Evolutionary conservation across 2,329 filamentous ascomycete species (phyloP).

Genomic region (Neofusicoccum parvum): DNA sequence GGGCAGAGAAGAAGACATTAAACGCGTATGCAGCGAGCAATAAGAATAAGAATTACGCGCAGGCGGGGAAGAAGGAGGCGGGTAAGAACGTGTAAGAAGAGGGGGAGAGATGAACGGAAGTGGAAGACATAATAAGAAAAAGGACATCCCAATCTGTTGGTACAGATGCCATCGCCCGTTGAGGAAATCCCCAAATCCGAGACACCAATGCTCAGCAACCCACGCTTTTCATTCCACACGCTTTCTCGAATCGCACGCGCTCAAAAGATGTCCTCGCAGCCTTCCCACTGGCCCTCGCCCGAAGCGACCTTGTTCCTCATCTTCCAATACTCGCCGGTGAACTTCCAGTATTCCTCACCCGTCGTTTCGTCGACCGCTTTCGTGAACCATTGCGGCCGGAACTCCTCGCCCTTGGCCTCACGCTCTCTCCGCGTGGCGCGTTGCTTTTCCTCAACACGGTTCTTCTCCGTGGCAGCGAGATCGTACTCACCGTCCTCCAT

Average conservation of each 20-base stretch:
- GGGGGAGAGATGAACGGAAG: neutral
- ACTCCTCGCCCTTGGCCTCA: constrained; percentile 79
- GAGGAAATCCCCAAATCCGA: neutral
- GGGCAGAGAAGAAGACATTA: neutral
- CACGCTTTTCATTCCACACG: neutral
- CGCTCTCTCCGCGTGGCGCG: constrained; percentile 71
- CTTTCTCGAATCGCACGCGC: neutral
- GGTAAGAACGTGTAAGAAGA: neutral
- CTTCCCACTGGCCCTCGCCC: constrained; percentile 66
- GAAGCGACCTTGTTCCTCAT: constrained; percentile 66
- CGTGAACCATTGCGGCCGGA: constrained; percentile 81
- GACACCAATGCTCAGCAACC: neutral
- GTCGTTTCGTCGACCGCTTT: constrained; percentile 74
- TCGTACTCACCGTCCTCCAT: constrained; percentile 99
- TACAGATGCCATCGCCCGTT: neutral
- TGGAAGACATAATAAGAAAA: neutral
- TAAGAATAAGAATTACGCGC: neutral
- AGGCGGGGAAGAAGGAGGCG: neutral
- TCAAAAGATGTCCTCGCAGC: constrained; percentile 75
- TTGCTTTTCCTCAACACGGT: constrained; percentile 89
- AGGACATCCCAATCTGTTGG: neutral
- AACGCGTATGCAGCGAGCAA: neutral
- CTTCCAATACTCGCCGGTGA: constrained; percentile 87
- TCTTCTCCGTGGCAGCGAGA: constrained; percentile 89
- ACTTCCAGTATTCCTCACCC: constrained; percentile 87